Percentiles rank a stretch among this genome's conserved stretches.
These are phyloP conservation scores for Crassisporium funariophilum DNA, from an alignment of 768 basidiomycete species.

Conservation along the genomic window DNA sequence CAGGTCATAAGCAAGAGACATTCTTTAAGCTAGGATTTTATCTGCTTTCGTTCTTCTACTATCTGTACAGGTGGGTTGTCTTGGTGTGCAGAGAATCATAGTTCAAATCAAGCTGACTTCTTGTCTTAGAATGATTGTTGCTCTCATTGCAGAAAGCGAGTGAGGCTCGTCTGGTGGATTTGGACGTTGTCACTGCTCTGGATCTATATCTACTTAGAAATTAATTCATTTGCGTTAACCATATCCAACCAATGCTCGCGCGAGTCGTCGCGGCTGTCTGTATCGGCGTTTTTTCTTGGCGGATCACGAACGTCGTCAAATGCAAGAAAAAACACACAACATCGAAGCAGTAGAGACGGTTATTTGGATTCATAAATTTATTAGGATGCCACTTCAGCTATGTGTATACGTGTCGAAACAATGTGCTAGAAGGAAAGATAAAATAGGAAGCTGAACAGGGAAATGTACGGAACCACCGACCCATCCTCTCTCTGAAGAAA, in stretches of 20 bases:
- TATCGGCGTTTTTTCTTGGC: too few relatives aligned
- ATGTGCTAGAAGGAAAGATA: background rate
- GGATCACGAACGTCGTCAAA: background rate
- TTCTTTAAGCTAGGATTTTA: conserved; percentile 96
- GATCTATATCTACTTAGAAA: conserved; percentile 7
- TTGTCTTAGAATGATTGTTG: conserved; percentile 74
- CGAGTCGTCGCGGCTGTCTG: too few relatives aligned
- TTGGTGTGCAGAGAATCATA: background rate
- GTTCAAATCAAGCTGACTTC: conserved; percentile 4
- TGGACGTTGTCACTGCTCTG: background rate
- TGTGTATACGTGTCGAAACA: background rate
- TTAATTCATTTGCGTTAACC: conserved; percentile 10
- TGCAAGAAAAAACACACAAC: background rate
- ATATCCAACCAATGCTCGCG: too few relatives aligned
- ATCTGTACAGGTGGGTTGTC: conserved; percentile 76
- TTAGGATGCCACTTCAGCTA: background rate
- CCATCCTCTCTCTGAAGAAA: conserved; percentile 56
- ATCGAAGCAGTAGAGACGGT: background rate
- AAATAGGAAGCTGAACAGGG: conserved; percentile 1
- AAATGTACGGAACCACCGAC: conserved; percentile 73
- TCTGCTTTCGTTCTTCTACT: conserved; percentile 89
- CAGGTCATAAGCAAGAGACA: conserved; percentile 93
- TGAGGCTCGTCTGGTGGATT: conserved; percentile 25
- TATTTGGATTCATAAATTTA: background rate
- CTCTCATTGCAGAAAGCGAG: conserved; percentile 80